Base-by-base conservation (phyloP, 495 filamentous ascomycete genomes). In the Penicillium turbatum region DNA sequence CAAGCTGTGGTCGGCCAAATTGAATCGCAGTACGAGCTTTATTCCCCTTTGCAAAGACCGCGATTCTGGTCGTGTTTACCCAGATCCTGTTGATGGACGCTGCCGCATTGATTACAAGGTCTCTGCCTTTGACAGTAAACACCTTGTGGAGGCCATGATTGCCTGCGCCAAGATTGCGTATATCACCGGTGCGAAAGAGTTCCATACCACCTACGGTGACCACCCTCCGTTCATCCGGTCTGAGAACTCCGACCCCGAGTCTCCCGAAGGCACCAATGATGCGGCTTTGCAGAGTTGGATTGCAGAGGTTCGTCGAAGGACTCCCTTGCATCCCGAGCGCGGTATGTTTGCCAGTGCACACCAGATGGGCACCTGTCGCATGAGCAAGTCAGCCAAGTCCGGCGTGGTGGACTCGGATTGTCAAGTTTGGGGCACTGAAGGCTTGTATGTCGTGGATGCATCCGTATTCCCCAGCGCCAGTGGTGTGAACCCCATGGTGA, bases 401-500 rank as follows among this genome's bases (percentile, higher is more conserved):
- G 86, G 86, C 24, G 92, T 95, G 2, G 90, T 96, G 3, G 86
- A 92, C 66, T 71, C 82, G 0, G 70, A 77, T 42, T 90, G 90
- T 1, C 79, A 76, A 58, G 89, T 93, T 3, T 95, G 89, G 89
- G 90, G 83, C 0, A 77, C 79, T 0, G 72, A 86, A 41, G 84
- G 82, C 0, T 53, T 96, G 58, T 93, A 86, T 62, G 83, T 96
- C 2, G 80, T 85, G 2, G 92, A 97, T 74, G 87, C 90, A 26
- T 95, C 89, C 57, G 84, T 96, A 0, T 90, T 96, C 56, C 92
- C 92, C 0, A 88, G 84, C 51, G 90, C 92, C 5, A 90, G 86
- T 58, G 92, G 92, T 5, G 91, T 95, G 10, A 96, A 96, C 66
- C 92, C 91, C 3, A 96, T 96, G 92, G 72, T 96, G 31, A 95